Percentiles rank a stretch among this genome's conserved stretches.
Conservation (phyloP, 176 grass and related monocot species). For the Eragrostis nindensis region DNA sequence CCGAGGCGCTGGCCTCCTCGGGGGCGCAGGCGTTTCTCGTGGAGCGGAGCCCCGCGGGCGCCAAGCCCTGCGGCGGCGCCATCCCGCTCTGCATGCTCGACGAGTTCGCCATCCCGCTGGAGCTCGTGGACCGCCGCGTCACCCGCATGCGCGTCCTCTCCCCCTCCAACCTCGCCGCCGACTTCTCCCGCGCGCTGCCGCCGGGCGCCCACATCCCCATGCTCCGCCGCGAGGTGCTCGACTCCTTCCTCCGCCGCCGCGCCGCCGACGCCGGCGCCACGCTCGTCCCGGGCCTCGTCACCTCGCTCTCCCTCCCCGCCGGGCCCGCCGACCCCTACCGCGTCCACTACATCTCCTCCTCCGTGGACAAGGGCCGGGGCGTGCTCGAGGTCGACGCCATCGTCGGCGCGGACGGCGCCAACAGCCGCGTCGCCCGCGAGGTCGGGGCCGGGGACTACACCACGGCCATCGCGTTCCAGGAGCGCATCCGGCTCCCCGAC, state of each 20-base stretch:
- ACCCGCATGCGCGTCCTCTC: slow-evolving; percentile 82
- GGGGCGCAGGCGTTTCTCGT: slow-evolving; percentile 71
- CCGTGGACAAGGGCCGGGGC: not conserved
- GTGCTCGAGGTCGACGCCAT: slow-evolving; percentile 72
- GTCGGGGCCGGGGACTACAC: slow-evolving; percentile 75
- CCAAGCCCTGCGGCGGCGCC: slow-evolving; percentile 90
- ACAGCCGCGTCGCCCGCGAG: slow-evolving; percentile 77
- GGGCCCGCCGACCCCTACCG: slow-evolving; percentile 57
- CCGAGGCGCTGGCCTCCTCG: slow-evolving; percentile 64
- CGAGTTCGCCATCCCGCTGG: slow-evolving; percentile 76
- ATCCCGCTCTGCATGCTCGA: slow-evolving; percentile 91
- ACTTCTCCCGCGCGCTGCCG: slow-evolving; percentile 65
- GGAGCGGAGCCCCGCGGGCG: slow-evolving; percentile 68
- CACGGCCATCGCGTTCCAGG: slow-evolving; percentile 97
- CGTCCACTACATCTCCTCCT: slow-evolving; percentile 64
- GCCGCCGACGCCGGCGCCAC: slow-evolving; percentile 54
- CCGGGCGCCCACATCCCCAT: slow-evolving; percentile 77
- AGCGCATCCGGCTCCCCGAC: slow-evolving; percentile 80
- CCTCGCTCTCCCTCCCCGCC: slow-evolving; percentile 50
- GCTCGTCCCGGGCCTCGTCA: slow-evolving; percentile 72
- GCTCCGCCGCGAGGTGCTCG: slow-evolving; percentile 91
- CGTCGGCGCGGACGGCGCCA: slow-evolving; percentile 86
- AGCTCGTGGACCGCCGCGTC: slow-evolving; percentile 78
- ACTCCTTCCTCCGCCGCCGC: slow-evolving; percentile 75
- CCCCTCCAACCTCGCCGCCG: slow-evolving; percentile 75